Conservation (phyloP, 2,329 filamentous ascomycete species). For the Pseudopithomyces maydicus region DNA sequence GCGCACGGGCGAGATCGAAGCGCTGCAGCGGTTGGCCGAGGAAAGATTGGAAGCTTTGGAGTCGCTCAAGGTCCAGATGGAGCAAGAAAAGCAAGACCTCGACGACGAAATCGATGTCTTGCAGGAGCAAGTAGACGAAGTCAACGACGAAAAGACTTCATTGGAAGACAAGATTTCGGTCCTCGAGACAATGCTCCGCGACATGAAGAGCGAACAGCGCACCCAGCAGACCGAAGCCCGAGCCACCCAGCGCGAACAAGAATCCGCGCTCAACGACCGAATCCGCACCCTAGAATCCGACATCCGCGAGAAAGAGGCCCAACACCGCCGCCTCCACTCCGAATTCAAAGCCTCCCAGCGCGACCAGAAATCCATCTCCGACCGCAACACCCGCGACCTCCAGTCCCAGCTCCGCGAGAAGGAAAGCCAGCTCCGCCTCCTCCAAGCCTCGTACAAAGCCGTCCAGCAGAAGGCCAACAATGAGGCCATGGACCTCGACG, state of each 20-base stretch:
- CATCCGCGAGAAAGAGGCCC: slow-evolving; percentile 25
- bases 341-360: slow-evolving; percentile 10
- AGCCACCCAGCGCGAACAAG: slow-evolving; percentile 63
- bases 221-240: slow-evolving; percentile 44
- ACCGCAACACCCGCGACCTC: slow-evolving; percentile 24
- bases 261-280: slow-evolving; percentile 54
- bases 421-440: slow-evolving; percentile 32
- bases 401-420: slow-evolving; percentile 27
- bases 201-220: slow-evolving; percentile 39
- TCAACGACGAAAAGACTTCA: slow-evolving; percentile 57
- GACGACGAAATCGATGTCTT: slow-evolving; percentile 61
- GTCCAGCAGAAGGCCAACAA: slow-evolving; percentile 35
- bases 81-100: slow-evolving; percentile 52
- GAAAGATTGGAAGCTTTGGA: slow-evolving; percentile 53
- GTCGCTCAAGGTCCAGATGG: slow-evolving; percentile 56
- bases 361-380: slow-evolving; percentile 11
- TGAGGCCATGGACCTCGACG: slow-evolving; percentile 36
- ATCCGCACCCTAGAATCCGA: slow-evolving; percentile 40
- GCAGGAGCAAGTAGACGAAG: slow-evolving; percentile 50
- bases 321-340: slow-evolving; percentile 16
- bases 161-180: slow-evolving; percentile 62
- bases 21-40: slow-evolving; percentile 39
- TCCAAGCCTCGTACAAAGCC: slow-evolving; percentile 36
- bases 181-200: slow-evolving; percentile 42
- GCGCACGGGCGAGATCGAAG: slow-evolving; percentile 37